Base-by-base conservation (phyloP, 345 rosid species). In the Schrenkiella parvula region DNA sequence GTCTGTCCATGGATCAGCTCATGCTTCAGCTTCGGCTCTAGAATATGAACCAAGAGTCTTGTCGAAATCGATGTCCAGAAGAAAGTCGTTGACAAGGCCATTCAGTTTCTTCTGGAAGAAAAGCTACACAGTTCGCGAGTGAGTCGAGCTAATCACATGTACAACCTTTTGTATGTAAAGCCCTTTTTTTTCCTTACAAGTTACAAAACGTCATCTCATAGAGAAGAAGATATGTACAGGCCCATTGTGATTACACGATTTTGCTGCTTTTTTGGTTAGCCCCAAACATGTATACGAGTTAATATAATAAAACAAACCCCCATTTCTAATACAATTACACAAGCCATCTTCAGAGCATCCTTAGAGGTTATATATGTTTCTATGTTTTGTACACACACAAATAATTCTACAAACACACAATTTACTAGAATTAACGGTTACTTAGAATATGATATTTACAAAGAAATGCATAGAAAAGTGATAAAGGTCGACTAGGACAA, bases 51-150 rank as follows among this genome's bases (percentile, higher is more conserved):
- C 87, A 29, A 86, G 88, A 32, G 87, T 86, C 3, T 66, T 74
- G 18, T 87, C 86, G 52, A 95, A 89, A 80, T 87, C 95, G 0
- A 78, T 77, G 58, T 91, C 97, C 5, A 84, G 89, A 69, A 84
- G 90, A 77, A 95, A 79, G 81, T 83, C 80, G 55, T 82, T 82
- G 80, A 82, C 87, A 13, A 95, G 80, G 62, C 92, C 92, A 29
- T 82, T 88, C n/a, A 86, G 88, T 59, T 84, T 86, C 64, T 82
- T 89, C 10, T 87, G 95, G 91, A 95, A 88, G 87, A 91, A 86
- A 88, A 91, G 95, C 84, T 84, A 84, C 72, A 87, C 91, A 2
- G 60, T 87, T 51, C 83, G 59, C 77, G 84, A 85, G 73, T 83
- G 80, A 69, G 75, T 50, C 18, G n/a, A n/a, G n/a, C n/a, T n/a